phyloP scores from a whole-genome alignment of 371 early-diverging fungal species.

The Chytridium lagenaria region DNA sequence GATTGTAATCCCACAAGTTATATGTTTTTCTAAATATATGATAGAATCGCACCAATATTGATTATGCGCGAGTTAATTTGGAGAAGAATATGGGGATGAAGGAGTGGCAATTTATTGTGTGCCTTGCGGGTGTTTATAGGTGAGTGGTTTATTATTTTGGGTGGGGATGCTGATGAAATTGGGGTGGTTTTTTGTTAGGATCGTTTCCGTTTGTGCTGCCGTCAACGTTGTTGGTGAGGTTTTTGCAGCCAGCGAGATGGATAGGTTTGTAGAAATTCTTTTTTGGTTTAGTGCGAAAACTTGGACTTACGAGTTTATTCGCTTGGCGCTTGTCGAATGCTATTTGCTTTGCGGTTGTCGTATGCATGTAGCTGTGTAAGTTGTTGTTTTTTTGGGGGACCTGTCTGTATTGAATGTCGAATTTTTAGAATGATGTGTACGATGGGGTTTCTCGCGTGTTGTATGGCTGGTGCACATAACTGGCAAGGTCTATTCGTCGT shows the following conservation, averaged over 20 bases:
- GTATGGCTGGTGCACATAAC: conserved; percentile 22
- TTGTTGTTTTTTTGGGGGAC: not conserved
- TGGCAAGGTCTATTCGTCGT: conserved; percentile 30
- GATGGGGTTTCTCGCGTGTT: conserved; percentile 27
- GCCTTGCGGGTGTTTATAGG: conserved; percentile 34
- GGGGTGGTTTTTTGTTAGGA: not conserved
- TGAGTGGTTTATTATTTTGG: not conserved
- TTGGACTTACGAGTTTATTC: no score
- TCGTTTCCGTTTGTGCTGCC: conserved; percentile 26
- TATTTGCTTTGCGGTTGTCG: no score
- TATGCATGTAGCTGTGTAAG: no score
- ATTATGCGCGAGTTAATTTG: conserved; percentile 18
- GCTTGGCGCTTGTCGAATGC: no score
- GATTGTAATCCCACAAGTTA: conserved; percentile 12
- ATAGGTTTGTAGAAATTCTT: not conserved
- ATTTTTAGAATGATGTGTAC: conserved; percentile 12
- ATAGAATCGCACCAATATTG: conserved; percentile 26
- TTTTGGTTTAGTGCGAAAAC: not conserved
- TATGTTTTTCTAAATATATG: not conserved
- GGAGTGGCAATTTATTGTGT: conserved; percentile 22
- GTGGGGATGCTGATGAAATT: not conserved
- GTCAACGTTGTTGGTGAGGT: conserved; percentile 24
- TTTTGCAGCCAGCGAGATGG: conserved; percentile 15
- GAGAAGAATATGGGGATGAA: conserved; percentile 19
- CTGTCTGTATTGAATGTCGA: not conserved